Conservation (phyloP, 768 basidiomycete species). For the Postia placenta region DNA sequence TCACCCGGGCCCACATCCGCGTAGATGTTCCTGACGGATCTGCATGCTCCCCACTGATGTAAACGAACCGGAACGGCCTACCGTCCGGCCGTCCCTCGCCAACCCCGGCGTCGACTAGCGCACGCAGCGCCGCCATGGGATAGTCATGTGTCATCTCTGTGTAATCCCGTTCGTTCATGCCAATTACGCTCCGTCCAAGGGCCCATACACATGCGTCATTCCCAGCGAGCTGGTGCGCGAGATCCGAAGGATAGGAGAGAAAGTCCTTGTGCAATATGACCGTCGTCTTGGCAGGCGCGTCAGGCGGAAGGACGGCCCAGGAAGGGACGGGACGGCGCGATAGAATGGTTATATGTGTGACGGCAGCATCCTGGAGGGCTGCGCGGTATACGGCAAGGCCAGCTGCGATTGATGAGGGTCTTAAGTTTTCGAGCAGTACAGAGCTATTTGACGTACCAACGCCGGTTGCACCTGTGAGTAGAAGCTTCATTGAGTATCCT, state of each 20-base stretch:
- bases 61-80: slow-evolving; percentile 32
- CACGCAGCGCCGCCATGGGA: slow-evolving; percentile 24
- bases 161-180: slow-evolving; percentile 27
- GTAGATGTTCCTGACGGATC: slow-evolving; percentile 27
- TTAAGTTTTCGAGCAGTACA: background rate
- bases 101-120: slow-evolving; percentile 24
- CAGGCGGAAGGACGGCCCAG: slow-evolving; percentile 25
- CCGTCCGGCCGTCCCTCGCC: slow-evolving; percentile 10
- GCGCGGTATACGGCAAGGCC: slow-evolving; percentile 30
- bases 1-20: slow-evolving; percentile 29
- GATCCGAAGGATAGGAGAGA: slow-evolving; percentile 23
- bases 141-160: slow-evolving; percentile 31
- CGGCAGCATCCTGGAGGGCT: slow-evolving; percentile 23
- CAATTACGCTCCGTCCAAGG: slow-evolving; percentile 22
- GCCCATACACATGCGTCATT: slow-evolving; percentile 35
- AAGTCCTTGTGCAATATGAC: slow-evolving; percentile 30
- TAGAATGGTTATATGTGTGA: slow-evolving; percentile 28
- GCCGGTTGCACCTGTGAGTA: background rate
- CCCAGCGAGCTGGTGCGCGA: slow-evolving; percentile 23
- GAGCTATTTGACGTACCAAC: background rate
- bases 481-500: background rate
- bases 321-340: slow-evolving; percentile 27
- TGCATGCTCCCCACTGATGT: slow-evolving; percentile 31
- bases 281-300: slow-evolving; percentile 23
- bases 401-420: slow-evolving; percentile 14